phyloP scores from a whole-genome alignment of 345 rosid species.

The Gynandropsis gynandra region DNA sequence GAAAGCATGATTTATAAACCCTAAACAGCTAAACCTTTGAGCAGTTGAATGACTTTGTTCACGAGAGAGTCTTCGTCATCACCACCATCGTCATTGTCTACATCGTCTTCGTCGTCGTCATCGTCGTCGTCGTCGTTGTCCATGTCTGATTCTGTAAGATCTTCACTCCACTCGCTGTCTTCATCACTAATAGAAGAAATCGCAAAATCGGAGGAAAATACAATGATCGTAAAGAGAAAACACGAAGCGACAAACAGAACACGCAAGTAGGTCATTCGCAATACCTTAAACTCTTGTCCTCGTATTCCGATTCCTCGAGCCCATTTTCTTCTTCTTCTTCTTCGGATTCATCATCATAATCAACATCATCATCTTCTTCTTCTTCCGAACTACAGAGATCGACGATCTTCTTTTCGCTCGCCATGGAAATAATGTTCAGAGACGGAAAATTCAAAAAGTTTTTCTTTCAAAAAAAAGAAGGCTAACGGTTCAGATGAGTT shows the following conservation, averaged over 20 bases:
- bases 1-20: slow-evolving; percentile 9
- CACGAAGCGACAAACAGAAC: background rate
- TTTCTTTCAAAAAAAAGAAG: no score
- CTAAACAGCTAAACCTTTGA: slow-evolving; percentile 35
- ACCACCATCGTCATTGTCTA: slow-evolving; percentile 24
- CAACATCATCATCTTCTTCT: slow-evolving; percentile 21
- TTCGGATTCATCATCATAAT: slow-evolving; percentile 6
- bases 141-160: slow-evolving; percentile 16
- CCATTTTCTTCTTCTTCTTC: slow-evolving; percentile 16
- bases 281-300: slow-evolving; percentile 27
- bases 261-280: background rate
- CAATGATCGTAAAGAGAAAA: background rate
- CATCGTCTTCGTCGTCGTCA: slow-evolving; percentile 11
- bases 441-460: no score
- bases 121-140: slow-evolving; percentile 13
- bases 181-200: slow-evolving; percentile 17
- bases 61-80: slow-evolving; percentile 36
- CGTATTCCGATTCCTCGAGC: slow-evolving; percentile 8
- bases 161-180: slow-evolving; percentile 24
- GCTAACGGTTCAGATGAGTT: no score
- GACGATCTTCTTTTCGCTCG: slow-evolving; percentile 18
- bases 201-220: background rate
- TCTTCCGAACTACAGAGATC: slow-evolving; percentile 14
- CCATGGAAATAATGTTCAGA: slow-evolving; percentile 26
- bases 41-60: slow-evolving; percentile 32